Conservation (phyloP, 2,329 filamentous ascomycete species). For the Fonsecaea multimorphosa region DNA sequence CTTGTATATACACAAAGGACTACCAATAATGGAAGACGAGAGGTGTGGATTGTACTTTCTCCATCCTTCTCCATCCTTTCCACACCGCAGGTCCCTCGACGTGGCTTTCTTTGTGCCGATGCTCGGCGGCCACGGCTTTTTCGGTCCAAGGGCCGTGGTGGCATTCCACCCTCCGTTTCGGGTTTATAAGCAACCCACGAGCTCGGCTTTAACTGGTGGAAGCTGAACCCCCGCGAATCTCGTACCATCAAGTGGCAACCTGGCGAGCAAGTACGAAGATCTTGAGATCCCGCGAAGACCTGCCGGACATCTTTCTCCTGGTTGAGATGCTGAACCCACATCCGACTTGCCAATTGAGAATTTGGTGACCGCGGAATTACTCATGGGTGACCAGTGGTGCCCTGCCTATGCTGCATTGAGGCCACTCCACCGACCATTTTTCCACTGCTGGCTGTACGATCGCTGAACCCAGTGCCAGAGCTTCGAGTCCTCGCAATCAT, state of each 20-base stretch:
- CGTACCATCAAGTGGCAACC: background rate
- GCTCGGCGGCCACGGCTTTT: background rate
- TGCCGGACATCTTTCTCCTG: background rate
- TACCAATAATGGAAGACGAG: background rate
- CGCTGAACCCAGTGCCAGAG: background rate
- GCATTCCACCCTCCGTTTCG: background rate
- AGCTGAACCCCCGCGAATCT: background rate
- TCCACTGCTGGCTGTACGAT: constrained; percentile 6
- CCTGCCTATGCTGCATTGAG: background rate
- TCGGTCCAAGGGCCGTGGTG: background rate
- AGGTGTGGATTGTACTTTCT: background rate
- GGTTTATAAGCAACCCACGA: constrained; percentile 1
- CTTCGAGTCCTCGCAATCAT: constrained; percentile 16
- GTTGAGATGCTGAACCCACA: background rate
- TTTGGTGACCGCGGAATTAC: background rate
- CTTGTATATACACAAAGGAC: constrained; percentile 15
- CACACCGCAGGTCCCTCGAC: background rate
- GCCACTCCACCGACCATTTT: constrained; percentile 1
- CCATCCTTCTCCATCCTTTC: background rate
- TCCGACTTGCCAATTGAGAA: background rate
- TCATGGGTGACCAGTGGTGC: no score
- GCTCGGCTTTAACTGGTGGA: background rate
- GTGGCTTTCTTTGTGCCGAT: background rate
- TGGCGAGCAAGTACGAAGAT: background rate
- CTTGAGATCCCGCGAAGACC: background rate